Percentiles rank a stretch among this genome's conserved stretches.
phyloP scores from a whole-genome alignment of 2,329 filamentous ascomycete species.

The Microdochium bolleyi region DNA sequence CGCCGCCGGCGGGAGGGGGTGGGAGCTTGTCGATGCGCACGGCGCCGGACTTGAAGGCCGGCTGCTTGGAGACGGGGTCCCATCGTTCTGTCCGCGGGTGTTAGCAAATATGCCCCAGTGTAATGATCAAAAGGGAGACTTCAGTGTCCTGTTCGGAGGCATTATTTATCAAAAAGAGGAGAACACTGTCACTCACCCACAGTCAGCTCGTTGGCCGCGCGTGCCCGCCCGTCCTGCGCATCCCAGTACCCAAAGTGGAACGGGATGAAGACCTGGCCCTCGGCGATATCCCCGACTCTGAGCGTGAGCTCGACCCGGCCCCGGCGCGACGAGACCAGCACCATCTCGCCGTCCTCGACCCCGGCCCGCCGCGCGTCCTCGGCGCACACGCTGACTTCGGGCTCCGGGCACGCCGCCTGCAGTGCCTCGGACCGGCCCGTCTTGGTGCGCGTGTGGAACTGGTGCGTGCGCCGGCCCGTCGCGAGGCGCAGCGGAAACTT shows the following conservation, averaged over 20 bases:
- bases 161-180: too few relatives aligned
- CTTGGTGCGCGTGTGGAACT: slow-evolving; percentile 28
- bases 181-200: slow-evolving; percentile 16
- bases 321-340: slow-evolving; percentile 19
- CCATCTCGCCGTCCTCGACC: slow-evolving; percentile 19
- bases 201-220: slow-evolving; percentile 27
- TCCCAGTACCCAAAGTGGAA: slow-evolving; percentile 30
- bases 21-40: slow-evolving; percentile 21
- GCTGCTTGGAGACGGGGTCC: slow-evolving; percentile 28
- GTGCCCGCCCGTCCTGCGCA: slow-evolving; percentile 17
- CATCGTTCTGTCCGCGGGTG: slow-evolving; percentile 10
- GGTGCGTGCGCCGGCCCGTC: slow-evolving; percentile 22
- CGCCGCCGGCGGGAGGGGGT: slow-evolving; percentile 8
- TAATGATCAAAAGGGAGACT: not conserved
- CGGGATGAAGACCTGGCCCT: slow-evolving; percentile 26
- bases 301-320: slow-evolving; percentile 20
- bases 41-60: slow-evolving; percentile 25
- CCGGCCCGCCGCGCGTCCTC: slow-evolving; percentile 16
- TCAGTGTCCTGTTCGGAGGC: too few relatives aligned
- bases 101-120: not conserved
- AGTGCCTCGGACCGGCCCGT: slow-evolving; percentile 20
- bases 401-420: slow-evolving; percentile 19
- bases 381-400: slow-evolving; percentile 17
- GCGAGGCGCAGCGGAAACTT: slow-evolving; percentile 23
- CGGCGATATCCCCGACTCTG: slow-evolving; percentile 15